phyloP scores from a whole-genome alignment of 495 filamentous ascomycete genomes.

The Beverwykella pulmonaria region DNA sequence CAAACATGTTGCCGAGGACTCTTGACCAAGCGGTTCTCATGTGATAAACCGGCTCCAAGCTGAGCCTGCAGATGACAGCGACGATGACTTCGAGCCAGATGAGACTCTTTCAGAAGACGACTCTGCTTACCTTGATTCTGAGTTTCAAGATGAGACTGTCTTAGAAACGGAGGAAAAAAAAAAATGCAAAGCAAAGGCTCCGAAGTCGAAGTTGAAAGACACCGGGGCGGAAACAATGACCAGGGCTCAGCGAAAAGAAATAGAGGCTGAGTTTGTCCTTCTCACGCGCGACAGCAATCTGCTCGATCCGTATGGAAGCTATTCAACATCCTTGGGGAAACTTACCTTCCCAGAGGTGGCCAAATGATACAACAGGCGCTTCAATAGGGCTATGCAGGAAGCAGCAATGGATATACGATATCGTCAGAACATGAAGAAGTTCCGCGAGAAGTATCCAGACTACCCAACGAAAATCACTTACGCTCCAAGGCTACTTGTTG shows the following conservation, averaged over 20 bases:
- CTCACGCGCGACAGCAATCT: constrained; percentile 18
- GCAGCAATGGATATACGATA: constrained; percentile 19
- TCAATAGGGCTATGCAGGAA: neutral
- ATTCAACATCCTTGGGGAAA: constrained; percentile 3
- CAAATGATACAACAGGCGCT: neutral
- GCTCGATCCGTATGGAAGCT: constrained; percentile 8
- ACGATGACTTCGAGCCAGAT: neutral
- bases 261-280: constrained; percentile 7
- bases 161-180: neutral
- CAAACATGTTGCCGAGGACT: too few relatives aligned
- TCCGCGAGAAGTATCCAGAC: neutral
- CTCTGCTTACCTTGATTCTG: neutral
- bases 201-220: neutral
- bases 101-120: neutral
- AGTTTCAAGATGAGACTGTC: neutral
- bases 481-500: neutral
- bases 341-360: neutral
- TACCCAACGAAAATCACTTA: constrained; percentile 12
- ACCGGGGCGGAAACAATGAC: neutral
- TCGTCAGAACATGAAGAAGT: neutral
- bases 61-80: neutral
- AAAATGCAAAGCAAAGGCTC: neutral
- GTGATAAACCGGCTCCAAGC: neutral
- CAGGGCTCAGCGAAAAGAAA: neutral
- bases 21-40: too few relatives aligned